A percentile compares a stretch with the other conserved stretches of the same genome.
These are phyloP conservation scores for Suillus variegatus DNA, from an alignment of 768 basidiomycete species.

Conservation along the genomic window DNA sequence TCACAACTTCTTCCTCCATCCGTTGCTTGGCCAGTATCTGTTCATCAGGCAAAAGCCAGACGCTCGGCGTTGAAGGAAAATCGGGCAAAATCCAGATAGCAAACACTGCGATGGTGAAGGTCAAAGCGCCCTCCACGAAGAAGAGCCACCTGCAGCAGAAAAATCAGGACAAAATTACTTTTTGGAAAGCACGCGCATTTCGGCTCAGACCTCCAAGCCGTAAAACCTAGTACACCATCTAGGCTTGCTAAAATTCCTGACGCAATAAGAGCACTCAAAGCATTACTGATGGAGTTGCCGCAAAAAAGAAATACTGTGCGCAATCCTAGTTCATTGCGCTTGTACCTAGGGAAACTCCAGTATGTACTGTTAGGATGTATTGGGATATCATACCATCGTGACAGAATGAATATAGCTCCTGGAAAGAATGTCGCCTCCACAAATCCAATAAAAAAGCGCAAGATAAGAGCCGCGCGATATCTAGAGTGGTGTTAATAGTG, in stretches of 20 bases:
- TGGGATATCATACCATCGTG: slow-evolving; percentile 50
- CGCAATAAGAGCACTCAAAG: slow-evolving; percentile 76
- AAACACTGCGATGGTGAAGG: slow-evolving; percentile 47
- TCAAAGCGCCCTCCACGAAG: slow-evolving; percentile 62
- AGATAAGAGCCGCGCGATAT: slow-evolving; percentile 59
- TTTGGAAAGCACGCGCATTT: not conserved
- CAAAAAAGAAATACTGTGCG: slow-evolving; percentile 67
- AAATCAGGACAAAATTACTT: not conserved
- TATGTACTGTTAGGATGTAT: not conserved
- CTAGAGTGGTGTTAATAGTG: slow-evolving; percentile 27
- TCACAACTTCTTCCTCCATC: slow-evolving; percentile 61
- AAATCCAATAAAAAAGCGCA: slow-evolving; percentile 77
- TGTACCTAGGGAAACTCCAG: slow-evolving; percentile 41
- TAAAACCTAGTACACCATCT: slow-evolving; percentile 62
- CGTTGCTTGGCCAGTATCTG: slow-evolving; percentile 52
- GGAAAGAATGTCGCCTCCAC: slow-evolving; percentile 69
- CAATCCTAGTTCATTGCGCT: slow-evolving; percentile 63
- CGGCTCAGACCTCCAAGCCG: slow-evolving; percentile 65
- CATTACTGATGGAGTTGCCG: slow-evolving; percentile 75
- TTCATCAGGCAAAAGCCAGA: slow-evolving; percentile 62
- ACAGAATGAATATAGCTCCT: slow-evolving; percentile 64
- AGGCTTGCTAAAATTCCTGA: slow-evolving; percentile 72
- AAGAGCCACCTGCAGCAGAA: slow-evolving; percentile 60
- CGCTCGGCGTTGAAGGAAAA: slow-evolving; percentile 59
- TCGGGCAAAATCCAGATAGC: slow-evolving; percentile 71